Conservation (phyloP, 1,284 basidiomycete genomes). For the Sporisorium exsertum region DNA sequence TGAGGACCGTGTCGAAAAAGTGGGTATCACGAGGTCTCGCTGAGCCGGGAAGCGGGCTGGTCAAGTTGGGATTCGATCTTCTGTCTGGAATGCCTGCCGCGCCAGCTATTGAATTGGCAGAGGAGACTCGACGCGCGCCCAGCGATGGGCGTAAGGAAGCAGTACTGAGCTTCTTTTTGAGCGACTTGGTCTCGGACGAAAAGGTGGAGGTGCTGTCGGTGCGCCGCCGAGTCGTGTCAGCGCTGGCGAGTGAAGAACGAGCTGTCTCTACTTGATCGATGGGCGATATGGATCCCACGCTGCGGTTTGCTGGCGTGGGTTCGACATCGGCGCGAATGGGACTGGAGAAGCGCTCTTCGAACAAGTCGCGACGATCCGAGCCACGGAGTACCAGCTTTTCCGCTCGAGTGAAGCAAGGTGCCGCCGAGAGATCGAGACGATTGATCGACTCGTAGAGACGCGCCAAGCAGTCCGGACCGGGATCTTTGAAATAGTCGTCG, state of each 20-base stretch:
- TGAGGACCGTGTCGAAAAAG: slow-evolving; percentile 86
- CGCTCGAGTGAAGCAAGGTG: slow-evolving; percentile 80
- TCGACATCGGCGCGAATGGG: slow-evolving; percentile 21
- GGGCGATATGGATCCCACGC: slow-evolving; percentile 1
- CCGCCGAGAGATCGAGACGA: slow-evolving; percentile 83
- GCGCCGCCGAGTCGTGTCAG: slow-evolving; percentile 23
- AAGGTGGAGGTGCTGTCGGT: slow-evolving; percentile 44
- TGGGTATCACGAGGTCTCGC: slow-evolving; percentile 80
- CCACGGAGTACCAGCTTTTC: slow-evolving; percentile 91
- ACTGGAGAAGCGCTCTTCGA: slow-evolving; percentile 76
- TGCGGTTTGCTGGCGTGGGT: neutral
- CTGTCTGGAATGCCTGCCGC: slow-evolving; percentile 12
- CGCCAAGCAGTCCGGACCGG: slow-evolving; percentile 86
- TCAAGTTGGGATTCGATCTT: slow-evolving; percentile 14
- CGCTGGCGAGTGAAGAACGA: slow-evolving; percentile 12
- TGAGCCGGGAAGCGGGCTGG: slow-evolving; percentile 21
- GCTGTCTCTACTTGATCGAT: slow-evolving; percentile 20
- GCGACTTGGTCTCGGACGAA: slow-evolving; percentile 42
- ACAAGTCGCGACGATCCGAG: slow-evolving; percentile 85
- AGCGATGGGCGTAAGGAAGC: slow-evolving; percentile 37
- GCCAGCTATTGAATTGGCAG: slow-evolving; percentile 35
- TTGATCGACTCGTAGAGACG: slow-evolving; percentile 93
- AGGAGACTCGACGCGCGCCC: slow-evolving; percentile 40
- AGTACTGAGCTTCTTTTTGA: slow-evolving; percentile 45
- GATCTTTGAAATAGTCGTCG: slow-evolving; percentile 91